Evolutionary conservation across 306 rosid species (phyloP), one percentile per base, ranked within the genome.

Genomic region (Prunus salicina): DNA sequence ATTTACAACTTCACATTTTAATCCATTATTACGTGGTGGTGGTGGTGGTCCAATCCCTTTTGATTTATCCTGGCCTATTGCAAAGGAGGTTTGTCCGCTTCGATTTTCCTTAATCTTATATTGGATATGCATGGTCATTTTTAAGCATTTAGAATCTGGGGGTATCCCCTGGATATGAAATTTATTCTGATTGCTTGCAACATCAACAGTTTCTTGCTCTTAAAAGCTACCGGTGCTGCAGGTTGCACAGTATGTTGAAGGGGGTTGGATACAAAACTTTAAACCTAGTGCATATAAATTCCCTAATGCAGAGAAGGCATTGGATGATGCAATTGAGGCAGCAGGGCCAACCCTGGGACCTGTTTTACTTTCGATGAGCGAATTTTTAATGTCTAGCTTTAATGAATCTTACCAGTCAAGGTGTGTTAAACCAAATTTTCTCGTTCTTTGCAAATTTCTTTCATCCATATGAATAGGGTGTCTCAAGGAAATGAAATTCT

Each of bases 41-140:
- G 98, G 98, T 34, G 98, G 98, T 61, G 95, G 97, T 68, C 98
- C 98, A 82, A 89, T 94, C 85, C 97, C 98, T 60, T 94, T 85
- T 76, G 85, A 94, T 84, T 84, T 89, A 15, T 88, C 92, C 56
- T 77, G 88, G 77, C 91, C 95, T 60, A 89, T 94, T 81, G 89
- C 96, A 78, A 79, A 89, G 85, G 84, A 90, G 98, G 98, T 94
- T 67, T 72, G 91, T 84, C 70, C 74, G 75, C 69, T 75, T 43
- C 22, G 28, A 64, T 64, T 76, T 71, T 61, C 12, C 43, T 49
- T 41, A 64, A 50, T 49, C 58, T 61, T 52, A 22, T 10, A 3
- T 67, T 53, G 62, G 47, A 22, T 50, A 34, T 66, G 18, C 27
- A 14, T 63, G 76, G 32, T 52, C 15, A 16, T 64, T 47, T 22